Evolutionary conservation across 2,329 filamentous ascomycete species (phyloP).

Genomic region (Ophiostoma triangulosporum): DNA sequence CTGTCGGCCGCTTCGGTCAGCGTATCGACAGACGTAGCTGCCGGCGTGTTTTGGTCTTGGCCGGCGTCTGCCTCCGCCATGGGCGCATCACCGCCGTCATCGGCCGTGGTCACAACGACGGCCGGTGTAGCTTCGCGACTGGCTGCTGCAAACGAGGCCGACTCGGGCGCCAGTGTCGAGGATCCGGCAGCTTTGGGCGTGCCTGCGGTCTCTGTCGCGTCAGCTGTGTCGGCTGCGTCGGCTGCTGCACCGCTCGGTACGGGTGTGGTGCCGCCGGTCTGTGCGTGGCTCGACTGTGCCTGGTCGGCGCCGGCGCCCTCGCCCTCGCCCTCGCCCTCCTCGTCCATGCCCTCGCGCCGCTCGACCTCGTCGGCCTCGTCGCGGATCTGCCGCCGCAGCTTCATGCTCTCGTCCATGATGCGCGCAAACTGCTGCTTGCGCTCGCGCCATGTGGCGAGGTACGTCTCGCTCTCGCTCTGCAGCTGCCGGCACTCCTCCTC

Average conservation of each 20-base stretch:
- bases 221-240: neutral
- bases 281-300: slow-evolving; percentile 21
- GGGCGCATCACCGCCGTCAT: slow-evolving; percentile 39
- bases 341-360: slow-evolving; percentile 67
- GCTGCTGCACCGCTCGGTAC: neutral
- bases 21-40: neutral
- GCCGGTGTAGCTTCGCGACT: slow-evolving; percentile 23
- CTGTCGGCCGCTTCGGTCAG: neutral
- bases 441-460: slow-evolving; percentile 72
- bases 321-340: slow-evolving; percentile 48
- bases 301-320: slow-evolving; percentile 29
- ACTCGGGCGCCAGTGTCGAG: neutral
- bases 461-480: slow-evolving; percentile 69
- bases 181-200: neutral
- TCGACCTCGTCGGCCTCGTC: slow-evolving; percentile 95
- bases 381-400: slow-evolving; percentile 70
- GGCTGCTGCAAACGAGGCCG: slow-evolving; percentile 11
- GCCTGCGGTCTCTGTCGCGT: too few species aligned
- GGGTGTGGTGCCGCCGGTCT: slow-evolving; percentile 12
- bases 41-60: neutral
- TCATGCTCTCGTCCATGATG: slow-evolving; percentile 84
- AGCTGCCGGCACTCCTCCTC: slow-evolving; percentile 80
- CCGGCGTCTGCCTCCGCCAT: slow-evolving; percentile 40
- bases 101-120: slow-evolving; percentile 4
- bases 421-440: slow-evolving; percentile 73